Evolutionary conservation across 805 yeast genomes (phyloP), one percentile per base, ranked within the genome.

Genomic region (Candida parachauliodes): DNA sequence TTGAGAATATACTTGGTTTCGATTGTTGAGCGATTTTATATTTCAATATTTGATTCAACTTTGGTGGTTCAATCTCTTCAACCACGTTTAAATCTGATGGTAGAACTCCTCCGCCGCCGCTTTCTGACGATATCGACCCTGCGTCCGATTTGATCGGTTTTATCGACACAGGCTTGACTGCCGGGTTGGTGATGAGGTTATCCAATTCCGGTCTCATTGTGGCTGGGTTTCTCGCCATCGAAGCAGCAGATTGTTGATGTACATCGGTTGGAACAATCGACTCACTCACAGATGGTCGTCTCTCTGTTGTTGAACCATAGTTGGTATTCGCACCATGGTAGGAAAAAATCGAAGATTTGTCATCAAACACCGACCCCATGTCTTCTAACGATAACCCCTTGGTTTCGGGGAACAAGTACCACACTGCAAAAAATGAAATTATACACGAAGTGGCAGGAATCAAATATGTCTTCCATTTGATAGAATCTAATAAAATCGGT

Each of bases 321-420:
- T 32, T 29, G 5, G 28, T 20, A 15, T 30, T 54, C 36, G 48
- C 45, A 3, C 70, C 63, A 45, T 68, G 74, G 52, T 56, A 66
- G 8, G 70, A 65, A 43, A 68, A 68, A 5, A 68, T 55, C 5
- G 70, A 63, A 5, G 70, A 61, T 36, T 49, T 50, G 46, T 68
- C 96, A 47, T 89, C 95, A 58, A 89, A 88, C 10, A 88, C 74
- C 3, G 85, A 76, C 45, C 89, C 96, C 95, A 89, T 88, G 42
- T 89, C 96, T 55, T 89, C 97, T 39, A 88, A 70, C 18, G 81
- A 73, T 34, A 88, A 77, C 8, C 96, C 96, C 50, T 84, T 88
- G 2, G 96, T 89, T 57, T 89, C 97, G 1, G 96, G 96, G 56
- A 83, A 88, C 32, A 79, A 65, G 39, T 71, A 73, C 62, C 72